Conservation (phyloP, 2,329 filamentous ascomycete genomes). For the Sporothrix pseudoabietina region DNA sequence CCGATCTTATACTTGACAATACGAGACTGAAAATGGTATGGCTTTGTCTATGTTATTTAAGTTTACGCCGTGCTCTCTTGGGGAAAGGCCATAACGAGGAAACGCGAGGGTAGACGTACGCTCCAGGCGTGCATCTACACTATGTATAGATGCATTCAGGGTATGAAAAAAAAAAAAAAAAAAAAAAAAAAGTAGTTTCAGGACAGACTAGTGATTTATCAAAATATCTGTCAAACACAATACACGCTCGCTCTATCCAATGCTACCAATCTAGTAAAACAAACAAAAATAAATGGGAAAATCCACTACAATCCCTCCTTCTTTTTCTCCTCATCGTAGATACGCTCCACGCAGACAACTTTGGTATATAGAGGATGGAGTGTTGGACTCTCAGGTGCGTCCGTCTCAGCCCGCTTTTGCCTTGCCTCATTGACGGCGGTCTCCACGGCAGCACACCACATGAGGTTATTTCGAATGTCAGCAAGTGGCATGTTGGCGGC, state of each 20-base stretch:
- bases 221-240: background rate
- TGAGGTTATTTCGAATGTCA: background rate
- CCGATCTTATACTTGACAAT: background rate
- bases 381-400: background rate
- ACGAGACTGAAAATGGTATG: background rate
- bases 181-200: background rate
- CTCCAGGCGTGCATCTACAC: too few relatives aligned
- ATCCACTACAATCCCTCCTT: background rate
- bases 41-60: background rate
- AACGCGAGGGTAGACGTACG: too few relatives aligned
- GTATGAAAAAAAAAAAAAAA: background rate
- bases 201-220: background rate
- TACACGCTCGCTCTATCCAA: background rate
- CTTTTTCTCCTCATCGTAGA: background rate
- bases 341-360: constrained; percentile 28
- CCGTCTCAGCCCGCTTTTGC: background rate
- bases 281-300: background rate
- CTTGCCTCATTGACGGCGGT: constrained; percentile 3
- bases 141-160: background rate
- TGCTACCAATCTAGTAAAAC: background rate
- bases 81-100: too few relatives aligned
- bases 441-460: constrained; percentile 21
- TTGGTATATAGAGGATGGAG: background rate
- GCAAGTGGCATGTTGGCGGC: background rate
- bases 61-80: too few relatives aligned